Evolutionary conservation across 2,329 filamentous ascomycete genomes (phyloP), one percentile per base, ranked within the genome.

Genomic region (Clarireedia paspali): DNA sequence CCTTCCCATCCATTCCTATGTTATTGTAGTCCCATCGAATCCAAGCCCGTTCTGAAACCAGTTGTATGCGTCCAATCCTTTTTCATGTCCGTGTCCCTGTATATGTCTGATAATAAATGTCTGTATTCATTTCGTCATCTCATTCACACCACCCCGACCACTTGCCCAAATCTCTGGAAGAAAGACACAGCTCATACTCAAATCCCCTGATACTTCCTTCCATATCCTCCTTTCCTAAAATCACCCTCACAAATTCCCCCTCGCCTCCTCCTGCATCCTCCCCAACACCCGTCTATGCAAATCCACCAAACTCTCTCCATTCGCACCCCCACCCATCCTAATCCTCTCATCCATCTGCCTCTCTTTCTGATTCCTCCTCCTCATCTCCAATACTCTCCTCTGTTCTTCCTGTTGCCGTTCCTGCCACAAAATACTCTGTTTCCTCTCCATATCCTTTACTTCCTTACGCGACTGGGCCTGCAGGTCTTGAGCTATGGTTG

Each of bases 341-440:
- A 95, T 94, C 61, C 82, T 79, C 69, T 86, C 82, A 61, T 90
- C 87, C 64, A 90, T 84, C 39, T 78, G 77, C 50, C 79, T 79
- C 14, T 88, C 83, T 5, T 77, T 75, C 53, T 80, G 75, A 60
- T 82, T 77, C 61, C 78, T 80, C 49, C 80, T 81, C 44, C 75
- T 72, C 55, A 77, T 76, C 63, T 83, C 79, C 64, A 78, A 74
- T 67, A 78, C 77, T 51, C 77, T 77, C 65, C 81, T 76, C 52
- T 82, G 78, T 30, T 82, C 81, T 61, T 84, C 81, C 61, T 79
- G 55, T 55, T 63, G 60, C 34, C 63, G 80, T 62, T 87, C 84
- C 38, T 76, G 74, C 66, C 87, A 74, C 67, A 89, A 72, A 42
- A 75, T 70, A 62, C 70, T 78, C 56, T 81, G 74, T 65, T 80